Base-by-base conservation (phyloP, 306 rosid species). In the Parietaria judaica region DNA sequence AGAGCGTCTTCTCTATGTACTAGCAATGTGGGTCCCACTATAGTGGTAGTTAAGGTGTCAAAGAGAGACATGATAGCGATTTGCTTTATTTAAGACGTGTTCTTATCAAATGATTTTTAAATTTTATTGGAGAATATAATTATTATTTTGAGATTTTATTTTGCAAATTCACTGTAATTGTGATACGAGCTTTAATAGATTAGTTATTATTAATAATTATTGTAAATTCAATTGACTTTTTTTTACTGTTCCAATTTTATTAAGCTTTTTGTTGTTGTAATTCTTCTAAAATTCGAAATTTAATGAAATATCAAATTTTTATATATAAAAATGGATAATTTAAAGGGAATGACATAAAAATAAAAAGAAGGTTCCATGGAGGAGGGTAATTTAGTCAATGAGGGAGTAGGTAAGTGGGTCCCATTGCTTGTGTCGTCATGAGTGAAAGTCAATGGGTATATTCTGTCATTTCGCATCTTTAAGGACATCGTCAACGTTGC, bases 41-140 rank as follows among this genome's bases (percentile, higher is more conserved):
- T 46, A 50, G 5, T n/a, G 60, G 78, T 70, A 11, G 72, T 54
- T 69, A 51, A 36, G 81, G 63, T 51, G 69, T 51, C 75, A 50
- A 39, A 8, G 52, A 48, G 43, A n/a, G 43, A 36, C n/a, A 0
- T 23, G 31, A 23, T 41, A 1, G 43, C 58, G 38, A 44, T 64
- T 41, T 36, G 39, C 23, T 47, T 50, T 56, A 69, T 56, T 51
- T 39, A 54, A 61, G 23, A 41, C 67, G 47, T 69, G 64, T 60
- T 61, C 46, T 51, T 51, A 9, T 15, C 47, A 12, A 23, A 70
- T 48, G 54, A 17, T 13, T 17, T n/a, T n/a, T 8, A 58, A 17
- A 38, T 17, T n/a, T 6, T 8, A 17, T 15, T n/a, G 7, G n/a
- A 59, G 43, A 59, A 39, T 39, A 38, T 39, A 38, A 59, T 43